phyloP scores from a whole-genome alignment of 345 rosid species.

The Bruguiera parviflora region DNA sequence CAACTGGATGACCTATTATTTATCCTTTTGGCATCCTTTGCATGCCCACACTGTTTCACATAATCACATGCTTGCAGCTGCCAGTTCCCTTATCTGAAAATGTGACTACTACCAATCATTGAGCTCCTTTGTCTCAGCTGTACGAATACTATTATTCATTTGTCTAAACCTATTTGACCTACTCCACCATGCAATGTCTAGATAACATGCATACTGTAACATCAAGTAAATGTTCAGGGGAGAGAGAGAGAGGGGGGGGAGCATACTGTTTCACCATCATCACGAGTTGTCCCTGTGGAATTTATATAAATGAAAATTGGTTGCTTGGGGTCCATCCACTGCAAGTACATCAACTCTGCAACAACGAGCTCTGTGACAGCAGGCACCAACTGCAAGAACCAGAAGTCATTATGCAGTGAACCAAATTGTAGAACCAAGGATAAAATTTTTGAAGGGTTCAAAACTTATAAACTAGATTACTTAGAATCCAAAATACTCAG shows the following conservation, averaged over 20 bases:
- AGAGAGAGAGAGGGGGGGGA: conserved; percentile 1
- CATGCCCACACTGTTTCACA: background rate
- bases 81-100: background rate
- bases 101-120: too few relatives aligned
- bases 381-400: conserved; percentile 66
- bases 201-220: background rate
- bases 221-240: background rate
- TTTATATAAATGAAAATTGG: conserved; percentile 78
- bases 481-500: background rate
- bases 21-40: background rate
- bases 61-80: background rate
- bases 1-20: background rate
- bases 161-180: background rate
- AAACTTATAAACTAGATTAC: background rate
- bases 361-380: conserved; percentile 79
- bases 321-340: conserved; percentile 64
- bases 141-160: background rate
- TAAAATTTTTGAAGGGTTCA: too few relatives aligned
- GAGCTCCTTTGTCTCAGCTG: background rate
- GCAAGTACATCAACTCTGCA: conserved; percentile 79
- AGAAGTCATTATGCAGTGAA: conserved; percentile 13
- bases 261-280: conserved; percentile 83
- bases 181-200: background rate
- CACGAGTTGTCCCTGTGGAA: conserved; percentile 89
- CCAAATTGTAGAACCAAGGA: conserved; percentile 7